phyloP scores from a whole-genome alignment of 192 early-diverging fungal genomes.

The Coemansia guatemalensis region DNA sequence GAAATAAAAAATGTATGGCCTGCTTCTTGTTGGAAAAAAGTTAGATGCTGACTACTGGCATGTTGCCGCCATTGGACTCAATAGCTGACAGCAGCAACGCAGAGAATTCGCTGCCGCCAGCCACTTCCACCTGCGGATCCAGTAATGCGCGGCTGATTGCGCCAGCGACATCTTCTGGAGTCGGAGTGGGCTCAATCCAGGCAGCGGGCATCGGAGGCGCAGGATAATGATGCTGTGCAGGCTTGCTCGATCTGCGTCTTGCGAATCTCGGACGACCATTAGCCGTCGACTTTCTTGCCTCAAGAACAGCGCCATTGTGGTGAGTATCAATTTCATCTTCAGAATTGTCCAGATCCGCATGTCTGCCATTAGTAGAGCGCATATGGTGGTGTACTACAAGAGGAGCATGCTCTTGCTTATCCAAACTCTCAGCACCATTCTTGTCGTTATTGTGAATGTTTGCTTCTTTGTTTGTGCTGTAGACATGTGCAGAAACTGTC shows the following conservation, averaged over 20 bases:
- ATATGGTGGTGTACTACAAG: constrained; percentile 7
- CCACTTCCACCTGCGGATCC: constrained; percentile 9
- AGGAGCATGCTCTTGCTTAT: background rate
- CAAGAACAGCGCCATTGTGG: too few species aligned
- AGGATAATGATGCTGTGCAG: too few species aligned
- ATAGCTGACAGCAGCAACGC: constrained; percentile 30
- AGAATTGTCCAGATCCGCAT: too few species aligned
- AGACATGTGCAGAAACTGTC: background rate
- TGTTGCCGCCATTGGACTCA: constrained; percentile 20
- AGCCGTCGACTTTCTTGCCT: too few species aligned
- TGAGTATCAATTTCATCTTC: too few species aligned
- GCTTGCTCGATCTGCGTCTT: background rate
- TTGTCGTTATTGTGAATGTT: too few species aligned
- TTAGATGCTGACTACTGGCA: constrained; percentile 29
- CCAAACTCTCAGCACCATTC: too few species aligned
- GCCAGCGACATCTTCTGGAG: too few species aligned
- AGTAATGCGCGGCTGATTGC: constrained; percentile 20
- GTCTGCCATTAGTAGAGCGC: background rate
- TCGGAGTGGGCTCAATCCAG: too few species aligned
- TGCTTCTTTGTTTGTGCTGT: background rate
- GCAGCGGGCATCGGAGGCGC: too few species aligned
- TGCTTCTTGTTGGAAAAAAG: background rate
- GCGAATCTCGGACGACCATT: background rate
- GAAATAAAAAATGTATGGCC: too few species aligned
- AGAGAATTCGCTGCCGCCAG: constrained; percentile 21